These are phyloP conservation scores for Gossypium schwendimanii DNA, from an alignment of 441 rosid genomes.

Conservation along the genomic window DNA sequence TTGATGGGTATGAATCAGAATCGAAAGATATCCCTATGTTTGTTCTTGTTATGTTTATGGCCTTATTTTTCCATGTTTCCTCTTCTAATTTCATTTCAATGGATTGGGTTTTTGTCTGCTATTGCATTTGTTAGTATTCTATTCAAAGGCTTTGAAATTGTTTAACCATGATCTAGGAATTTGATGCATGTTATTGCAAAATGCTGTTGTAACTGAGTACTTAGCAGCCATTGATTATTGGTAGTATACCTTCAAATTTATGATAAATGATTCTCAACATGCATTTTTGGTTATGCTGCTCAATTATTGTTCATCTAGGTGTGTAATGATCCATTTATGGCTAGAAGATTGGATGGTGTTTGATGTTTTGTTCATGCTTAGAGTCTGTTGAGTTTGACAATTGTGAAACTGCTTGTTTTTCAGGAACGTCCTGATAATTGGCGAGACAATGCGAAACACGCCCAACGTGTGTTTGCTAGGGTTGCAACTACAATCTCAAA, in stretches of 20 bases:
- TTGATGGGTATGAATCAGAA: neutral
- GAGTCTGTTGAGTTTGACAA: neutral
- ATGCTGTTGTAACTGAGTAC: neutral
- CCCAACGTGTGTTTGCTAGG: constrained; percentile 47
- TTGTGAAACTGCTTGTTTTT: constrained; percentile 3
- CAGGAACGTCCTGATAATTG: constrained; percentile 95
- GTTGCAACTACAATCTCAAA: constrained; percentile 71
- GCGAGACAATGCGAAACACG: constrained; percentile 61
- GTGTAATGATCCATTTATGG: constrained; percentile 2
- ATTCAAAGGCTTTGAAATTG: neutral
- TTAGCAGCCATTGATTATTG: neutral
- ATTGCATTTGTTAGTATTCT: neutral
- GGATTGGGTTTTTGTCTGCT: neutral
- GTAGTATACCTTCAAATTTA: neutral
- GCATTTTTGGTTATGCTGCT: neutral
- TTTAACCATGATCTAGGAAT: neutral
- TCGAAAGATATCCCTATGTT: neutral
- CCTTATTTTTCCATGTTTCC: neutral
- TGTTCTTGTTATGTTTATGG: neutral
- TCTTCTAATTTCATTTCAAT: neutral
- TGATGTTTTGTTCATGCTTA: neutral
- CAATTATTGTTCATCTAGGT: neutral
- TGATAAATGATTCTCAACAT: neutral
- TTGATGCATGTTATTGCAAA: neutral
- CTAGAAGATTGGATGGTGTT: constrained; percentile 7